A percentile compares a stretch with the other conserved stretches of the same genome.
phyloP scores from a whole-genome alignment of 1,139 yeast species.

The Zygoascus meyerae region DNA sequence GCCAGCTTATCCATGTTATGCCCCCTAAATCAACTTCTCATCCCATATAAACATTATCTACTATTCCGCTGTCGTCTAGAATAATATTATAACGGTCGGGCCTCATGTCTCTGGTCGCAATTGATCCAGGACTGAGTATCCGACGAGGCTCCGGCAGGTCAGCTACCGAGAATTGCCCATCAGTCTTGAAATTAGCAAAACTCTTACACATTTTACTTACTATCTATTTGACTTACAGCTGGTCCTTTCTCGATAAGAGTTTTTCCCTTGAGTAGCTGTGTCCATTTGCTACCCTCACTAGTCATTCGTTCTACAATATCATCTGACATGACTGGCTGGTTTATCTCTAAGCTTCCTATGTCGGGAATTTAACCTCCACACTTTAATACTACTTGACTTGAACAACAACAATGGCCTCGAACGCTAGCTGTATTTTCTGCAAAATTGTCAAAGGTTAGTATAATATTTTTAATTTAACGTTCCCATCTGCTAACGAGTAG shows the following conservation, averaged over 20 bases:
- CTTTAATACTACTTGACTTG: not conserved
- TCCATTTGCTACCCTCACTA: not conserved
- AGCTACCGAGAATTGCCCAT: slow-evolving; percentile 10
- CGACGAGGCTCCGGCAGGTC: slow-evolving; percentile 24
- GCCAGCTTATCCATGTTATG: too few relatives aligned
- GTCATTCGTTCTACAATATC: too few relatives aligned
- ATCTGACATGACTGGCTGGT: not conserved
- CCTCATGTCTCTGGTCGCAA: slow-evolving; percentile 23
- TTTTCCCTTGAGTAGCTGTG: not conserved
- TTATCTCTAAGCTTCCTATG: not conserved
- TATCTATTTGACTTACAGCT: not conserved
- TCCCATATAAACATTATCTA: slow-evolving; percentile 22
- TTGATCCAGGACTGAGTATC: slow-evolving; percentile 21
- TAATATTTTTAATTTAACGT: not conserved
- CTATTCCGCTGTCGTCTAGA: slow-evolving; percentile 23
- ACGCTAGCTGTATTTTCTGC: slow-evolving; percentile 76
- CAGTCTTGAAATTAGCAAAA: not conserved
- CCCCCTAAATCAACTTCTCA: too few relatives aligned
- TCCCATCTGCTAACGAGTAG: slow-evolving; percentile 28
- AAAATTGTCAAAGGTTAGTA: slow-evolving; percentile 73
- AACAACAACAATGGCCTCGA: slow-evolving; percentile 4
- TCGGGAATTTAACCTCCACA: slow-evolving; percentile 2
- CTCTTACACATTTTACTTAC: not conserved
- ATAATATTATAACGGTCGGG: slow-evolving; percentile 25
- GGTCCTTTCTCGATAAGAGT: not conserved